These are phyloP conservation scores for Fagopyrum tataricum DNA, from an alignment of 148 eudicot species.

Conservation along the genomic window DNA sequence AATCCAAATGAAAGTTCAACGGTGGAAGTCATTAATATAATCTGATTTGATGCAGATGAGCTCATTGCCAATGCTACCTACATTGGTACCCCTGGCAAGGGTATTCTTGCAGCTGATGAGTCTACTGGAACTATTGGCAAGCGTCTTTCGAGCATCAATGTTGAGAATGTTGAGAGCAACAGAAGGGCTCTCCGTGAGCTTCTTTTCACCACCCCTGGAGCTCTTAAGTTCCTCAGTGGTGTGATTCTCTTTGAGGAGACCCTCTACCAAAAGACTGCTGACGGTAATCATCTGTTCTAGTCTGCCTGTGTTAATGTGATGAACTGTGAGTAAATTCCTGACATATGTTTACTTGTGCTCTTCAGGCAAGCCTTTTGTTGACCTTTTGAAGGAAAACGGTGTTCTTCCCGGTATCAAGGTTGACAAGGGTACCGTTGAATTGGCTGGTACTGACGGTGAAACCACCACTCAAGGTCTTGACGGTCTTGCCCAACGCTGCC, in stretches of 20 bases:
- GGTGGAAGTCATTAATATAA: neutral
- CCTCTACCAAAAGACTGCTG: conserved; percentile 75
- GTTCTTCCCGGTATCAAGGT: conserved; percentile 94
- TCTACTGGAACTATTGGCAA: conserved; percentile 97
- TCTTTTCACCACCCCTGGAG: conserved; percentile 83
- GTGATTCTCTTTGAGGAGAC: conserved; percentile 92
- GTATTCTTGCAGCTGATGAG: conserved; percentile 96
- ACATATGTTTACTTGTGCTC: neutral
- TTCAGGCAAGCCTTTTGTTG: conserved; percentile 81
- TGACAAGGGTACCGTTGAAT: conserved; percentile 84
- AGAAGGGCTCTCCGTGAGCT: conserved; percentile 93
- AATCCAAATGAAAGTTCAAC: neutral
- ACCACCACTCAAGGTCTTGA: conserved; percentile 92
- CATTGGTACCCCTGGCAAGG: conserved; percentile 93
- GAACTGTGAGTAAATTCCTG: neutral
- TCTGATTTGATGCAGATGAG: conserved; percentile 17
- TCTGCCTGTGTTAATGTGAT: neutral
- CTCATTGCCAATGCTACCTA: conserved; percentile 19
- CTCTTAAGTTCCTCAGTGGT: conserved; percentile 73
- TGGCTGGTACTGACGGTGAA: conserved; percentile 85
- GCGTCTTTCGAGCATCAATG: conserved; percentile 75
- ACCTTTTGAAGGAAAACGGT: conserved; percentile 61
- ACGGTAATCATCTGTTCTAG: conserved; percentile 34
- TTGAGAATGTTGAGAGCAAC: conserved; percentile 80
- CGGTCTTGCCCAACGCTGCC: conserved; percentile 61